Base-by-base conservation (phyloP, 1,284 basidiomycete genomes). In the Marasmius tenuissimus region DNA sequence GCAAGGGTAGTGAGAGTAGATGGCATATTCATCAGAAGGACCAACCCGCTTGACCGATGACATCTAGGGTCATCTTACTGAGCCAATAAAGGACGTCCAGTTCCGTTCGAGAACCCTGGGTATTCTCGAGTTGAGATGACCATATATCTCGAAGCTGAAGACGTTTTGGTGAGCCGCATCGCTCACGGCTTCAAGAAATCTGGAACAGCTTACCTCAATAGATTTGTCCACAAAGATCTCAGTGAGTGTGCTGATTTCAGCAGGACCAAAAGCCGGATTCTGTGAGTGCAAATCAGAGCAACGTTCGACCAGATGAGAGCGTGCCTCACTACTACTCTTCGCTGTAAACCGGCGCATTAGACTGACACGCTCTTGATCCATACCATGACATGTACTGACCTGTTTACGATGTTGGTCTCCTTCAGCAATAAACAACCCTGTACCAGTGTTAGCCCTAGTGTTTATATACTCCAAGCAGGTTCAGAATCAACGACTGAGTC, bases 221-320 rank as follows among this genome's bases (percentile, higher is more conserved):
- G 86, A 71, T 69, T 87, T 87, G 8, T 80, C 74, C 4, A 85
- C 63, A 61, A 88, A 88, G 14, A 86, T 78, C 12, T 75, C 74
- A 0, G 83, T 87, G 0, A 88, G 69, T 42, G 82, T 81, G 1
- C 86, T 76, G 34, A 88, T 78, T 63, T 86, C 83, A 0, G 78
- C 70, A 0, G 79, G 76, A 3, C 85, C 82, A 61, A 89, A 88
- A 0, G 84, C 85, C 18, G 85, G 86, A 65, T 86, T 88, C 86
- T 84, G 58, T 49, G 14, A 20, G 20, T 47, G 9, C 40, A 14
- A 12, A 55, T 45, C 14, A 34, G 20, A 42, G 16, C 45, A 18
- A 14, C 11, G 53, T 20, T 9, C 33, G 60, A 22, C n/a, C 10
- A 53, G 22, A 60, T 6, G 37, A 8, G 48, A n/a, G 18, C 63